Evolutionary conservation across 2,329 filamentous ascomycete genomes (phyloP), one percentile per base, ranked within the genome.

Genomic region (Colletotrichum noveboracense): DNA sequence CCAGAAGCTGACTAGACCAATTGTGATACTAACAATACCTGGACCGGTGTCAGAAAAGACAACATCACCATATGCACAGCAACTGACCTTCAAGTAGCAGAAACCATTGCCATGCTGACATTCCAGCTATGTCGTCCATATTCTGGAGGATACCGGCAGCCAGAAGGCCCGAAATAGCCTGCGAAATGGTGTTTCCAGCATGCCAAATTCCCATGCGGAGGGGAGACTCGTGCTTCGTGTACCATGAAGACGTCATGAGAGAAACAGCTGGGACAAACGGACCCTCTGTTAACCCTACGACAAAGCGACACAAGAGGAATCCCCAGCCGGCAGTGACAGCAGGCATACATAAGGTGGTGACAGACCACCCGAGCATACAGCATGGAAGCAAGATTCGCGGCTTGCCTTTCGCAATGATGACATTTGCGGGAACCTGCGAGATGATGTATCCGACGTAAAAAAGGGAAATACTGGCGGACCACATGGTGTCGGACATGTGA

Each of bases 381-480:
- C 72, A 75, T 0, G 85, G 85, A 2, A 86, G 78, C 2, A 86
- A 78, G 32, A 83, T 72, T 12, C 82, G 79, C 0, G 85, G 85
- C 3, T 81, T 80, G 0, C 82, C 82, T 66, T 85, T 85, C 34
- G 87, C 86, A 68, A 89, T 82, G 69, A 86, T 83, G 32, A 89
- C 79, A 76, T 88, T 88, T 24, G 85, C 87, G 0, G 87, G 87
- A 1, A 88, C 82, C 71, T 88, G 87, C 8, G 86, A 84, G 58
- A 88, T 79, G 34, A 88, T 84, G 75, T 88, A 89, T 5, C 87
- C 87, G 5, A 88, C 84, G 60, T 88, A 88, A 77, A 85, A 88
- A 70, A 84, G 81, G 58, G 82, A 88, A 38, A 86, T 88, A 14
- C 80, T 87, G 34, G 82, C 78, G 8, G 81, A 83, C 82, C 87